These are phyloP conservation scores for Geotrichum europaeum DNA, from an alignment of 1,139 yeast genomes.

Conservation along the genomic window DNA sequence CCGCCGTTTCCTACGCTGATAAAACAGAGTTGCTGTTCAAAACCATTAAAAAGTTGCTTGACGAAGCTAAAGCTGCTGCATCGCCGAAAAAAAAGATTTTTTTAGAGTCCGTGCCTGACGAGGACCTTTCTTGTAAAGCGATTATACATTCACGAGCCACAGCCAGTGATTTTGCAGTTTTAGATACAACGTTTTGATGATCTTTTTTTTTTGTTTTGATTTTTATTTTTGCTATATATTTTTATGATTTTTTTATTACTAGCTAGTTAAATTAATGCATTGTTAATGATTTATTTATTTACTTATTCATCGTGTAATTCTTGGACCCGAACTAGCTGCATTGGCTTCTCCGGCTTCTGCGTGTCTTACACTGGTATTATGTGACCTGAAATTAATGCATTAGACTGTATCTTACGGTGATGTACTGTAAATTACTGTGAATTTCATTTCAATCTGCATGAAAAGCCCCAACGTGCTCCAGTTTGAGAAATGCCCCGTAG, in stretches of 20 bases:
- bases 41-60: not conserved
- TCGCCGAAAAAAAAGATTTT: not conserved
- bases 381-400: too few relatives aligned
- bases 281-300: not conserved
- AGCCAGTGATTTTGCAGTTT: not conserved
- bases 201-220: not conserved
- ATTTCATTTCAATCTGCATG: not conserved
- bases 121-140: not conserved
- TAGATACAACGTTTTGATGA: not conserved
- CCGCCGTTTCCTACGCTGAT: constrained; percentile 15
- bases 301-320: too few relatives aligned
- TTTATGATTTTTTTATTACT: not conserved
- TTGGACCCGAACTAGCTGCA: too few relatives aligned
- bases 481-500: not conserved
- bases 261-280: not conserved
- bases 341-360: too few relatives aligned
- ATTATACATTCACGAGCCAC: not conserved
- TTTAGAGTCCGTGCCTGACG: constrained; percentile 9
- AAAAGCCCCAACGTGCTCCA: not conserved
- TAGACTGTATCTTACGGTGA: not conserved
- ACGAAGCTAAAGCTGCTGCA: not conserved
- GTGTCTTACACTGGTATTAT: too few relatives aligned
- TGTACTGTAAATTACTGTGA: not conserved
- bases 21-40: constrained; percentile 6
- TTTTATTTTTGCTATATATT: not conserved